These are phyloP conservation scores for Nemania bipapillata DNA, from an alignment of 2,329 filamentous ascomycete genomes.

Conservation along the genomic window DNA sequence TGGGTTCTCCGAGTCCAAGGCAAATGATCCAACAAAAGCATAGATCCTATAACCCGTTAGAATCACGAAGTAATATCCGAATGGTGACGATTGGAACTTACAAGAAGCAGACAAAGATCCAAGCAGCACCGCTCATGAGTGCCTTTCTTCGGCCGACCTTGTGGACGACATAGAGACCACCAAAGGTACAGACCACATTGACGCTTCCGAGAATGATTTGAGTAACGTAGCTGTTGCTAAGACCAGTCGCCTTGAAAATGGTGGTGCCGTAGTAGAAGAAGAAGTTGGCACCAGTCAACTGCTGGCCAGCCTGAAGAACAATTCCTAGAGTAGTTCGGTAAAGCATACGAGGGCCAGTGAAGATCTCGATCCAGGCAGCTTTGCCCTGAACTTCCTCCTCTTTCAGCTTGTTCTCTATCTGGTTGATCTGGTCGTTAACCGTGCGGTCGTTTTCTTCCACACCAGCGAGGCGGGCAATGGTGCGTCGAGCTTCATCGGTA, in stretches of 20 bases:
- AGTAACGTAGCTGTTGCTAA: slow-evolving; percentile 72
- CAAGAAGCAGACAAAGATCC: slow-evolving; percentile 67
- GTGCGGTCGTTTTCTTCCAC: slow-evolving; percentile 54
- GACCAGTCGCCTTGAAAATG: slow-evolving; percentile 73
- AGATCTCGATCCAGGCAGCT: slow-evolving; percentile 68
- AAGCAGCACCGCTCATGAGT: slow-evolving; percentile 70
- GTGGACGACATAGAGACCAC: slow-evolving; percentile 72
- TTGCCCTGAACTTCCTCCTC: slow-evolving; percentile 60
- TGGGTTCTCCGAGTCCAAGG: slow-evolving; percentile 57
- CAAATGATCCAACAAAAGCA: slow-evolving; percentile 61
- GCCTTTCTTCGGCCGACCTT: slow-evolving; percentile 71
- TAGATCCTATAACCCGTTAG: slow-evolving; percentile 54
- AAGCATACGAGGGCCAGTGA: slow-evolving; percentile 73
- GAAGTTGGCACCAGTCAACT: slow-evolving; percentile 75
- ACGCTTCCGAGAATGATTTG: slow-evolving; percentile 75
- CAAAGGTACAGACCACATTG: slow-evolving; percentile 74
- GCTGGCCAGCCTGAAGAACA: slow-evolving; percentile 71
- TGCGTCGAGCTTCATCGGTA: slow-evolving; percentile 60
- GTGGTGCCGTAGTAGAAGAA: slow-evolving; percentile 74
- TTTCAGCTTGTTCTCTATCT: slow-evolving; percentile 63
- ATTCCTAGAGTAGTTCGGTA: slow-evolving; percentile 73
- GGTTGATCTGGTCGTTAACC: slow-evolving; percentile 61
- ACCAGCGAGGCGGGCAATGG: slow-evolving; percentile 61
- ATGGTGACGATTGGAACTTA: slow-evolving; percentile 42
- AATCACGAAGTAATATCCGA: not conserved